phyloP scores from a whole-genome alignment of 305 asterid species.

The Ruellia speciosa region DNA sequence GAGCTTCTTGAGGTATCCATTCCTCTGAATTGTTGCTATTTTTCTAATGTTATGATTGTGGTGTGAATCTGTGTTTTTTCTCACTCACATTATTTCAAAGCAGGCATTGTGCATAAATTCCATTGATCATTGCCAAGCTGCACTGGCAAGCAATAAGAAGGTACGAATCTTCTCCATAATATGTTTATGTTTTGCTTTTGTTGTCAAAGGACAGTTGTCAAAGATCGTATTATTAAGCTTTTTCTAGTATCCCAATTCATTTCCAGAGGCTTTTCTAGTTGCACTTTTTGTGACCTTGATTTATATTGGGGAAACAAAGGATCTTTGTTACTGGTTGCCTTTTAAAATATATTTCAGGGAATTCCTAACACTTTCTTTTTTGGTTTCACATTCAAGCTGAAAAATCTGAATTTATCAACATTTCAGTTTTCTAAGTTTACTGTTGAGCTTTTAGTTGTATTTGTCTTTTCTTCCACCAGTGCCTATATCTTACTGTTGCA shows the following conservation, averaged over 20 bases:
- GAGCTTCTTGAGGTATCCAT: slow-evolving; percentile 91
- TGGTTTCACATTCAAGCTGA: too few species aligned
- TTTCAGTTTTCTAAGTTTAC: too few species aligned
- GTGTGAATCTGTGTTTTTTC: slow-evolving; percentile 20
- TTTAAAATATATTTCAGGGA: too few species aligned
- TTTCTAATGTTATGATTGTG: slow-evolving; percentile 13
- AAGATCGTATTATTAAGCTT: slow-evolving; percentile 3
- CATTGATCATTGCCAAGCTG: slow-evolving; percentile 72
- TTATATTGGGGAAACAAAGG: too few species aligned
- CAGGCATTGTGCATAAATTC: slow-evolving; percentile 93
- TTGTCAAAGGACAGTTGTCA: not conserved
- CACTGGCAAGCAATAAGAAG: slow-evolving; percentile 89
- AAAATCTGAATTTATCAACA: too few species aligned
- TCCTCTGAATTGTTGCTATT: slow-evolving; percentile 26
- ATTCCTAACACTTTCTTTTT: too few species aligned
- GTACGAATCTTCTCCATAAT: slow-evolving; percentile 30
- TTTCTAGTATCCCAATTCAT: slow-evolving; percentile 11
- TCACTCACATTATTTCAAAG: slow-evolving; percentile 23
- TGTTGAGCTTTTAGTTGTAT: too few species aligned
- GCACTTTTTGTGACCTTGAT: too few species aligned
- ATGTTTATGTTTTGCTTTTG: slow-evolving; percentile 19
- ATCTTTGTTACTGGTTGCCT: too few species aligned
- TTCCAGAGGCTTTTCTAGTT: too few species aligned
- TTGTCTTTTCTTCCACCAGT: slow-evolving; percentile 9
- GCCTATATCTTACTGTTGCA: slow-evolving; percentile 7